Evolutionary conservation across 106 monocot genomes (phyloP), one percentile per base, ranked within the genome.

Genomic region (Dactylorhiza incarnata): DNA sequence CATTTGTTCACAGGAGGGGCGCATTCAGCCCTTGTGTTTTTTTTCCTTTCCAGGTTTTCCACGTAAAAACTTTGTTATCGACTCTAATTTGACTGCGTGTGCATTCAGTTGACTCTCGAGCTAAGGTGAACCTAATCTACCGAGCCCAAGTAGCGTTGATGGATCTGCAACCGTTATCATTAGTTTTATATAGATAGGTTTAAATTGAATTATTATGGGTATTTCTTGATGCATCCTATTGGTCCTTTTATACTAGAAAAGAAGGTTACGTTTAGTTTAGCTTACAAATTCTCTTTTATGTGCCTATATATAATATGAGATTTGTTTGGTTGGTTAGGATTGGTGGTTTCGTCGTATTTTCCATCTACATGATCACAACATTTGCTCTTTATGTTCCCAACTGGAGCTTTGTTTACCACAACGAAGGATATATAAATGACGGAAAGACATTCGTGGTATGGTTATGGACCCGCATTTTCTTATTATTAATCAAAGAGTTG

Each of bases 361-460:
- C 71, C 17, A 73, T 83, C 63, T 87, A 87, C 78, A 87, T 87
- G 78, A 11, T 78, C 65, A 87, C 83, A 6, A 83, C 78, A 47
- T 87, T 77, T 48, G 16, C 73, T 4, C 76, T 83, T 3, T 78
- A 81, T 78, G 83, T 87, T 68, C 86, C 83, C 4, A 81, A 87
- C 54, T 87, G 86, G 86, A 81, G 78, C 72, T 87, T 72, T 78
- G 73, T 78, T 25, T 83, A 73, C 70, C 82, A 74, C 9, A 76
- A 48, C 8, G 48, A 50, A 9, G 83, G 86, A 1, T 79, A 82
- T 79, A 58, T 66, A 9, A 79, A 88, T 46, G 80, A 83, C 52
- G 85, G 85, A 53, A 88, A 85, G 75, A 73, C 54, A 67, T 84
- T 85, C 73, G 79, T 45, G 48, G 87, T 87, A 84, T 37, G 56